A percentile compares a stretch with the other conserved stretches of the same genome.
Conservation (phyloP, 2,329 filamentous ascomycete species). For the Diaporthe longicolla region DNA sequence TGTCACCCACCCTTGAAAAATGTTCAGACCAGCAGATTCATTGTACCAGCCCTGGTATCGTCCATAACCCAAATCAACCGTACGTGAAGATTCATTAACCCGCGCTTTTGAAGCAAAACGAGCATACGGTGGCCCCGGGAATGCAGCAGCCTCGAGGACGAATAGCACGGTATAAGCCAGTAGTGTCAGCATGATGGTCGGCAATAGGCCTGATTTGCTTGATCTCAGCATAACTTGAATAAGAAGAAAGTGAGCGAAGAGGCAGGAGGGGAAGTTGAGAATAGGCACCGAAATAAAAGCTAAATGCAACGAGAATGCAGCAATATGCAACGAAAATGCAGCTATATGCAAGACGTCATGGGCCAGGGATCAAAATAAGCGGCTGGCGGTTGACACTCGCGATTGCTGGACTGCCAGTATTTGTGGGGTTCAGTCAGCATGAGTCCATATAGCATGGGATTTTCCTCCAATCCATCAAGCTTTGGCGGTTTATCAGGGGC, state of each 20-base stretch:
- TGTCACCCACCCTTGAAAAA: neutral
- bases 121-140: neutral
- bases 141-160: neutral
- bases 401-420: neutral
- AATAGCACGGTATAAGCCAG: neutral
- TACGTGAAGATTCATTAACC: neutral
- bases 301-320: neutral
- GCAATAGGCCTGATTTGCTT: too few species aligned
- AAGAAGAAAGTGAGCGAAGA: neutral
- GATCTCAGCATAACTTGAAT: neutral
- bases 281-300: too few species aligned
- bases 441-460: neutral
- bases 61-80: neutral
- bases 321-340: neutral
- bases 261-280: neutral
- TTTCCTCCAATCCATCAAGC: neutral
- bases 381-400: neutral
- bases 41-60: neutral
- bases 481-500: neutral
- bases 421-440: slow-evolving; percentile 16
- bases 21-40: neutral
- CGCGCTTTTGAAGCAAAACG: neutral
- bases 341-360: slow-evolving; percentile 19
- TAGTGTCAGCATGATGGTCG: neutral
- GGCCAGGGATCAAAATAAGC: neutral